Evolutionary conservation across 73 alveolate genomes (phyloP).

Genomic region (Uronychia setigera): DNA sequence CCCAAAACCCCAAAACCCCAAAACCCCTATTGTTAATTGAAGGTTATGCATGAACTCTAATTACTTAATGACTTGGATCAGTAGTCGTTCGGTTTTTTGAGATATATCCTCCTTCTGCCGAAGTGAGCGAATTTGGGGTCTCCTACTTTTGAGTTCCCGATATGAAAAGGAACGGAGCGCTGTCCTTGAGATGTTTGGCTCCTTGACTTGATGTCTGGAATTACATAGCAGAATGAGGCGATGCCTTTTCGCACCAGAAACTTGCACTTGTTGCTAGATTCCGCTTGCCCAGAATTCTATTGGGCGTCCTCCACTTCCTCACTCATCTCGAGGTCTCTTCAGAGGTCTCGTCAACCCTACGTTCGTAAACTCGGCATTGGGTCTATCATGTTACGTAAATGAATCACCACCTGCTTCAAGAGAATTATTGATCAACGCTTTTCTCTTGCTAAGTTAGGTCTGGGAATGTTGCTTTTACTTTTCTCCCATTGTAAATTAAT

Average conservation of each 20-base stretch:
- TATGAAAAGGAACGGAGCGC: neutral
- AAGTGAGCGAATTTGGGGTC: no score
- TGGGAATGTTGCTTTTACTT: neutral
- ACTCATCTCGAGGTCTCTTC: neutral
- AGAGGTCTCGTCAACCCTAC: neutral
- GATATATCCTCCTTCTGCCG: no score
- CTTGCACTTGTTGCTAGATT: neutral
- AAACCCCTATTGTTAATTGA: no score
- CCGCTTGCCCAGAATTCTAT: slow-evolving; percentile 1
- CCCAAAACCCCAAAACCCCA: no score
- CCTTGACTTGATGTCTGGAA: neutral
- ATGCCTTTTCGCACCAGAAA: neutral
- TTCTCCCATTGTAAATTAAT: no score
- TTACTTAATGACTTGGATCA: no score
- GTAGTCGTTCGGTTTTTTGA: no score
- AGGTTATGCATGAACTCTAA: no score
- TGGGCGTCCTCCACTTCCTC: neutral
- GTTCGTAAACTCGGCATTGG: neutral
- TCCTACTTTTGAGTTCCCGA: neutral
- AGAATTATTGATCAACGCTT: neutral
- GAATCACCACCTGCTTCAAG: neutral
- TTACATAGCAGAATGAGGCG: neutral
- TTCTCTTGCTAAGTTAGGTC: neutral
- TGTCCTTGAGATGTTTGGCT: neutral
- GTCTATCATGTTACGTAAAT: neutral